Base-by-base conservation (phyloP, 139 green algal species). In the Ostreobium quekettii region DNA sequence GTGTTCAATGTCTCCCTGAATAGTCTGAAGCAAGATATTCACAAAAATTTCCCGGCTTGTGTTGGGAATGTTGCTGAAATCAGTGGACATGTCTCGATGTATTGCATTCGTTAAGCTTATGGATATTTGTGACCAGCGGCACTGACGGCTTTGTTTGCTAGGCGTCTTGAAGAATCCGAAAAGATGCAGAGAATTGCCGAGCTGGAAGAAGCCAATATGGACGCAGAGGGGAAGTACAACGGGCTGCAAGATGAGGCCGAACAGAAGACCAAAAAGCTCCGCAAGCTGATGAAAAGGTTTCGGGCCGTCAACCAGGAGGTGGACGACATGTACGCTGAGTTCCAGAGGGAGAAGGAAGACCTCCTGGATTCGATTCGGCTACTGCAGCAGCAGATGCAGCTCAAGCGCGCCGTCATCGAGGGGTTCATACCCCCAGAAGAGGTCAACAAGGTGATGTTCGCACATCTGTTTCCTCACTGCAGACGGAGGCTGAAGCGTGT, bases 351-450 rank as follows among this genome's bases (percentile, higher is more conserved):
- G 47, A 88, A 89, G 64, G 80, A 87, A 74, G 79, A 89, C 49
- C 66, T 91, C 68, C 67, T 90, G 67, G 81, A 88, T 48, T 73
- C 38, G 38, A 72, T 89, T 24, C 82, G 85, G 53, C 76, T 84
- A 62, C 75, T 93, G 70, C 80, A 89, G 32, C 80, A 89, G 62
- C 80, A 93, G 70, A 83, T 91, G 76, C 74, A 82, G 59, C 79
- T 92, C 7, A 91, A 91, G 73, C 80, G 87, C 65, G 79, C 86
- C 65, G 83, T 94, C 30, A 92, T 94, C 47, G 82, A 85, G 31
- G 78, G 81, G 1, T 94, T 92, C 78, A 84, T 92, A 6, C 87
- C 87, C 1, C 72, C 78, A 2, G 80, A 86, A 47, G 82, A 88
- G 60, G 80, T 86, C 32, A 69, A 81, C 30, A 90, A 91, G 81